Evolutionary conservation across 2,329 filamentous ascomycete species (phyloP).

Genomic region (Leptosphaerulina australis): DNA sequence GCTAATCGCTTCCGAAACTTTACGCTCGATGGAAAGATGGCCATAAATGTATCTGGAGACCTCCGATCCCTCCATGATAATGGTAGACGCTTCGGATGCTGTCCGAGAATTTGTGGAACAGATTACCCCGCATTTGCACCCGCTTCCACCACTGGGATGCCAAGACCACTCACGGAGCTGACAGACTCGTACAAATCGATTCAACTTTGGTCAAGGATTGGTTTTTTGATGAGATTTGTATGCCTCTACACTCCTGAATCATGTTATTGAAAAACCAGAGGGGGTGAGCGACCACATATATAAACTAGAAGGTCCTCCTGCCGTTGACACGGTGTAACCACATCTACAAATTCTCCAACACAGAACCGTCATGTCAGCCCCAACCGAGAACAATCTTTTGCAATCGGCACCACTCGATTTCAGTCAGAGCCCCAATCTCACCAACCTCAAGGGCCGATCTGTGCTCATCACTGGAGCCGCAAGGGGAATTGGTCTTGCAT

Average conservation of each 20-base stretch:
- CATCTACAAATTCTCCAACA: not conserved
- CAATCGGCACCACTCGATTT: slow-evolving; percentile 20
- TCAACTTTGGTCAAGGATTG: not conserved
- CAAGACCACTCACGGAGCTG: slow-evolving; percentile 1
- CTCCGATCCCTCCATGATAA: not conserved
- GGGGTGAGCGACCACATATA: too few species aligned
- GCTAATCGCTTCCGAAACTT: not conserved
- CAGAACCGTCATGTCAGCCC: not conserved
- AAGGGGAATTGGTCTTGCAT: slow-evolving; percentile 36
- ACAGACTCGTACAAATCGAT: slow-evolving; percentile 7
- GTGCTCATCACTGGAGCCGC: slow-evolving; percentile 37
- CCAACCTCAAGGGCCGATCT: slow-evolving; percentile 26
- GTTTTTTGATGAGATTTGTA: not conserved
- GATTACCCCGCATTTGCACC: slow-evolving; percentile 8
- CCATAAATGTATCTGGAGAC: not conserved
- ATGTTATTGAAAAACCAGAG: too few species aligned
- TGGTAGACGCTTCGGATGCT: slow-evolving; percentile 1
- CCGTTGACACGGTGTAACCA: too few species aligned
- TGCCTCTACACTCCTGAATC: too few species aligned
- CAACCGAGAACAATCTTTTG: not conserved
- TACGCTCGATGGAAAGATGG: not conserved
- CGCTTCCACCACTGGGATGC: not conserved
- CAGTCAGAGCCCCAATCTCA: slow-evolving; percentile 18
- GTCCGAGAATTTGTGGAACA: not conserved
- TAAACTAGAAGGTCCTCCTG: too few species aligned